phyloP scores from a whole-genome alignment of 2,329 filamentous ascomycete genomes.

The Ceratocystiopsis brevicomis region DNA sequence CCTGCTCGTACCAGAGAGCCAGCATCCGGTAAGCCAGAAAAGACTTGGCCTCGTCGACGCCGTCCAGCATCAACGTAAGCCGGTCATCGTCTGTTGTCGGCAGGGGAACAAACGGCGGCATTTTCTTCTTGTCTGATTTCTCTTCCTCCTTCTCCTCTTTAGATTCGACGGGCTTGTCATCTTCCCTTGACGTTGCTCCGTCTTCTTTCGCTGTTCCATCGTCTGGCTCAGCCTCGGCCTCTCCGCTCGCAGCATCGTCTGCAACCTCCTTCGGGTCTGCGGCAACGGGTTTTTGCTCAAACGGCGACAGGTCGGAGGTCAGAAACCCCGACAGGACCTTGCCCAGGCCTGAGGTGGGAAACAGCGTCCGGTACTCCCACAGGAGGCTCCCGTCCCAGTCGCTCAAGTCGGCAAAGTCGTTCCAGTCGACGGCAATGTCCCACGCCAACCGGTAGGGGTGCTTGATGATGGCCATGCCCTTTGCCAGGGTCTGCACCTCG shows the following conservation, averaged over 20 bases:
- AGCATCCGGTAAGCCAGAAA: slow-evolving; percentile 68
- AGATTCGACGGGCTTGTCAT: neutral
- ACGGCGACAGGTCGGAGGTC: slow-evolving; percentile 68
- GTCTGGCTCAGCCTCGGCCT: neutral
- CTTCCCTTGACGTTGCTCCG: neutral
- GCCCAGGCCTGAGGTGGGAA: slow-evolving; percentile 65
- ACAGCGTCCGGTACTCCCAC: slow-evolving; percentile 62
- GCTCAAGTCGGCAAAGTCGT: slow-evolving; percentile 54
- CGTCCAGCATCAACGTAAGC: slow-evolving; percentile 61
- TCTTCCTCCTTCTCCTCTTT: slow-evolving; percentile 16
- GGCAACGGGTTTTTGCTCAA: slow-evolving; percentile 26
- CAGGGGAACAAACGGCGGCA: slow-evolving; percentile 16
- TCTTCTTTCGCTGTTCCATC: slow-evolving; percentile 27
- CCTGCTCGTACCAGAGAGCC: slow-evolving; percentile 61
- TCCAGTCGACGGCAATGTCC: slow-evolving; percentile 81
- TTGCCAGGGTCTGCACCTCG: slow-evolving; percentile 57
- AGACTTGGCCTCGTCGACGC: slow-evolving; percentile 48
- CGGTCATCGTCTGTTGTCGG: slow-evolving; percentile 59
- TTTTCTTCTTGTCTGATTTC: neutral
- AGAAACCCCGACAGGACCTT: slow-evolving; percentile 71
- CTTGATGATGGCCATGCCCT: slow-evolving; percentile 91
- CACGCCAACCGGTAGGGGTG: slow-evolving; percentile 80
- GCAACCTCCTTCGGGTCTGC: neutral
- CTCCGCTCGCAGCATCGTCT: neutral
- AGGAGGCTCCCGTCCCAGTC: slow-evolving; percentile 65